A percentile compares a stretch with the other conserved stretches of the same genome.
phyloP scores from a whole-genome alignment of 495 filamentous ascomycete genomes.

The Geoglossum glabrum region DNA sequence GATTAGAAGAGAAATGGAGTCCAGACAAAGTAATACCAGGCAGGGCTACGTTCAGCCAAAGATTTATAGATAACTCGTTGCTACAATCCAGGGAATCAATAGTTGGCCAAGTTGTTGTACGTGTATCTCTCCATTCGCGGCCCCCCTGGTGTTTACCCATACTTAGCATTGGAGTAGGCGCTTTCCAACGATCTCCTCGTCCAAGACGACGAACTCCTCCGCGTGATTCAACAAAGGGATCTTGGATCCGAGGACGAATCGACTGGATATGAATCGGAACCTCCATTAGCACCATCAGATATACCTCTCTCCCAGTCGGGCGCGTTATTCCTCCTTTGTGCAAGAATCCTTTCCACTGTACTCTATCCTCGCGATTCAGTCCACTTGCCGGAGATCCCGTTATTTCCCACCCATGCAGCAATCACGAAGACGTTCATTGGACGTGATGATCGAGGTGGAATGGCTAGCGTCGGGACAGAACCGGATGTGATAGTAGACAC shows the following conservation, averaged over 20 bases:
- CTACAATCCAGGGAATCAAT: constrained; percentile 45
- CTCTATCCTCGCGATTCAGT: constrained; percentile 21
- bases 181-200: constrained; percentile 49
- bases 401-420: constrained; percentile 43
- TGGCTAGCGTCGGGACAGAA: constrained; percentile 16
- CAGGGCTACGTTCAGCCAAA: constrained; percentile 34
- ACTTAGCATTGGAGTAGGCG: constrained; percentile 15
- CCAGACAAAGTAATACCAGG: constrained; percentile 38
- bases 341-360: constrained; percentile 31
- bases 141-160: constrained; percentile 17
- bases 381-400: constrained; percentile 22
- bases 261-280: constrained; percentile 15
- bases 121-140: neutral
- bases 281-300: constrained; percentile 31
- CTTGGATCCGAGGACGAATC: constrained; percentile 17
- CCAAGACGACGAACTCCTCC: constrained; percentile 10
- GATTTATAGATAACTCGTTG: constrained; percentile 34
- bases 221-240: constrained; percentile 14
- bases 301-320: constrained; percentile 60
- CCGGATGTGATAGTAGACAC: constrained; percentile 24
- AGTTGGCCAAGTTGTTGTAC: constrained; percentile 56
- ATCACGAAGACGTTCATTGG: constrained; percentile 41
- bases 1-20: constrained; percentile 51
- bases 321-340: constrained; percentile 36
- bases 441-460: constrained; percentile 4